Evolutionary conservation across 163 green algal genomes (phyloP), one percentile per base, ranked within the genome.

Genomic region (Chlorella variabilis): DNA sequence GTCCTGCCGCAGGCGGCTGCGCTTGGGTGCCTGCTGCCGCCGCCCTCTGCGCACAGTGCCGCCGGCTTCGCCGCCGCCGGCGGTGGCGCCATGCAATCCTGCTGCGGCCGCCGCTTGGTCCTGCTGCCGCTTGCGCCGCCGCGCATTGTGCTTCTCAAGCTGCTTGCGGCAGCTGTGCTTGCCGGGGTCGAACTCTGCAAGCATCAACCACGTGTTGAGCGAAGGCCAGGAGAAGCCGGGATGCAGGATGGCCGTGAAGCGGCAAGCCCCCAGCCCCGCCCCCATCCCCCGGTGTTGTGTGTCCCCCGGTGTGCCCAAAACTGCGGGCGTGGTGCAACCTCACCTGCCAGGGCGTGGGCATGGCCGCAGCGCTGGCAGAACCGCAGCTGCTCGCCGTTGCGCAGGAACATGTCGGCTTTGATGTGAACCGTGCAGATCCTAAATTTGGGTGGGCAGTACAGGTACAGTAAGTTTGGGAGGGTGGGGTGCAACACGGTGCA

Each of bases 381-480:
- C 77, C 93, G 91, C 83, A 96, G 88, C 83, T 91, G 78, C 9
- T 85, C 69, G n/a, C 93, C 92, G 49, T 90, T 82, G 29, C 89
- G 83, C 74, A 85, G 83, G 69, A 94, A 90, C 2, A n/a, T 20
- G 4, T 78, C 77, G 18, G 86, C 78, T 69, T 90, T 91, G 75
- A 95, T 93, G 84, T 96, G 92, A 51, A 93, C 85, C 20, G 94
- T 90, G 80, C 94, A 98, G 38, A 98, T 96, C 67, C 89, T 88
- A 67, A 38, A 13, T 20, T 27, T 29, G 51, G 15, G 13, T 25
- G 51, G 51, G 51, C 20, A n/a, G 51, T 8, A 51, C 42, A 51
- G 42, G 42, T 8, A 51, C 42, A 20, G 9, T 51, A n/a, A n/a
- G n/a, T n/a, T n/a, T n/a, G n/a, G n/a, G n/a, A n/a, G n/a, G n/a